Conservation (phyloP, 108 stramenopile genomes). For the Parmales sp. region DNA sequence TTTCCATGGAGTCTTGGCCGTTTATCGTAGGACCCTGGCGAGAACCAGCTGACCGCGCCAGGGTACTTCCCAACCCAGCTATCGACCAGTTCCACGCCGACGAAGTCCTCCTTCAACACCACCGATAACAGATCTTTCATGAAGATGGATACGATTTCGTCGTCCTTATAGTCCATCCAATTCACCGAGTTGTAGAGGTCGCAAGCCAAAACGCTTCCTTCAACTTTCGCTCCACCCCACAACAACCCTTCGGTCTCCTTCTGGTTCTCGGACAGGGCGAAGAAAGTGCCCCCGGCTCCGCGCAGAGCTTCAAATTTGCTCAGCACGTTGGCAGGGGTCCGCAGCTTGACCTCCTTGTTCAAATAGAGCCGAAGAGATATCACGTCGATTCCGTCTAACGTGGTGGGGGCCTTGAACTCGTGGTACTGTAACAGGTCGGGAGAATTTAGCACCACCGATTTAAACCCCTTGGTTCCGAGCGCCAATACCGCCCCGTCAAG, state of each 20-base stretch:
- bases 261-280: conserved; percentile 85
- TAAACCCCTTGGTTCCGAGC: conserved; percentile 74
- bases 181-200: conserved; percentile 86
- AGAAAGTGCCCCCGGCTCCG: conserved; percentile 83
- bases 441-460: conserved; percentile 51
- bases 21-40: conserved; percentile 64
- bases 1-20: conserved; percentile 69
- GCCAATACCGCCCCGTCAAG: conserved; percentile 66
- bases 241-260: conserved; percentile 40
- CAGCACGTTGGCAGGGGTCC: conserved; percentile 87
- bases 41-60: conserved; percentile 72
- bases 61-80: conserved; percentile 78
- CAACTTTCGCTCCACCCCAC: conserved; percentile 52
- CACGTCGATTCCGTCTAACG: conserved; percentile 73
- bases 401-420: conserved; percentile 59
- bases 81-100: conserved; percentile 65
- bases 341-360: conserved; percentile 56
- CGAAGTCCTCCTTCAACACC: conserved; percentile 64
- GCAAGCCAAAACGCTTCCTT: conserved; percentile 72
- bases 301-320: conserved; percentile 69
- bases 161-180: conserved; percentile 61
- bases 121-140: conserved; percentile 63
- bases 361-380: conserved; percentile 72
- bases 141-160: conserved; percentile 62
- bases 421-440: conserved; percentile 56